Evolutionary conservation across 2,329 filamentous ascomycete species (phyloP), one percentile per base, ranked within the genome.

Genomic region (Penicillium sp.): DNA sequence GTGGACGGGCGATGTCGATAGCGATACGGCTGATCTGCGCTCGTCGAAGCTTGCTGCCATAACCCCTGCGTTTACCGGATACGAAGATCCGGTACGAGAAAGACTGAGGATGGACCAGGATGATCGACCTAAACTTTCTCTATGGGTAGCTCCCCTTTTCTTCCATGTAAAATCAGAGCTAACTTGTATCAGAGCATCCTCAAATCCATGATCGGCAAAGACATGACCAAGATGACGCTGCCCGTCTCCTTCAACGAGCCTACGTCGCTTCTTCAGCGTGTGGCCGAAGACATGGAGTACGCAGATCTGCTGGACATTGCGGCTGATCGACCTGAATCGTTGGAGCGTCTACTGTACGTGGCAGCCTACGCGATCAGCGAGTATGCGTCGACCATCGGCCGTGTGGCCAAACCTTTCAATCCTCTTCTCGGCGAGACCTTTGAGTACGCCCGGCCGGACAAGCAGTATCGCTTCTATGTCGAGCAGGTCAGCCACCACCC

Each of bases 191-290:
- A 97, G 92, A 88, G 89, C 63, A 97, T 99, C 64, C 78, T 99
- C 61, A 99, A 97, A 77, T 97, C 93, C 21, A 97, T 99, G 94
- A 96, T 99, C 74, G 94, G 94, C 61, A 97, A 99, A 72, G 94
- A 99, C 69, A 97, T 99, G 94, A 97, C 94, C 38, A 97, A 95
- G 79, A 99, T 99, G 93, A 97, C 94, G 0, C 78, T 99, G 20
- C 94, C 94, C 0, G 94, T 99, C 2, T 96, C 94, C 0, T 97
- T 99, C 79, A 99, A 99, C 74, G 94, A 99, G 73, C 94, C 94
- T 0, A 99, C 94, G 0, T 97, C 94, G 5, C 79, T 99, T 12
- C 82, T 99, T 8, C 94, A 97, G 73, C 90, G 94, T 69, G 93
- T 95, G 45, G 91, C 90, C 5, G 94, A 99, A 75, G 94, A 99